Evolutionary conservation across 2,329 filamentous ascomycete genomes (phyloP).

Genomic region (Aspergillus sp.): DNA sequence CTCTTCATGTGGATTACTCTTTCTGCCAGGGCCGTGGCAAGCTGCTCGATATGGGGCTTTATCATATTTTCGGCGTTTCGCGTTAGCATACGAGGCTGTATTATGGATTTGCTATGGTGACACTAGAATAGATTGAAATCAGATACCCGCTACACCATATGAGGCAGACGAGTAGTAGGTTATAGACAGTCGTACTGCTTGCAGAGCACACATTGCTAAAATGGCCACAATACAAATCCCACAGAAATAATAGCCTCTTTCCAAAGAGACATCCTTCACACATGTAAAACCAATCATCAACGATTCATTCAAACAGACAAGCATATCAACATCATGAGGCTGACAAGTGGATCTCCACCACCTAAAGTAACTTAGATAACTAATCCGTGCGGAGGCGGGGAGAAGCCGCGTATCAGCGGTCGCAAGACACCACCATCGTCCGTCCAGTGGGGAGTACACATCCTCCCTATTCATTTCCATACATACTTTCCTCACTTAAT

Average conservation of each 20-base stretch:
- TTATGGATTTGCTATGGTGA: not conserved
- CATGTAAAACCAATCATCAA: no score
- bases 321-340: no score
- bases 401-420: constrained; percentile 1
- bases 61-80: constrained; percentile 14
- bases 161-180: no score
- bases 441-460: no score
- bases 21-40: not conserved
- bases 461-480: not conserved
- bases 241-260: no score
- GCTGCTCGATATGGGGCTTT: not conserved
- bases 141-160: constrained; percentile 5
- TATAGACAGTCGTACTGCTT: not conserved
- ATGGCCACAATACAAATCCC: no score
- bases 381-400: not conserved
- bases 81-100: constrained; percentile 1
- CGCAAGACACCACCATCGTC: not conserved
- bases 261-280: no score
- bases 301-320: no score
- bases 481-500: not conserved
- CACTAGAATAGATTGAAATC: not conserved
- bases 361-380: not conserved
- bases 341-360: no score
- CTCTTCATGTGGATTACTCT: not conserved
- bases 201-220: no score